Evolutionary conservation across 108 stramenopile species (phyloP).

Genomic region (Cyclotella distinguenda): DNA sequence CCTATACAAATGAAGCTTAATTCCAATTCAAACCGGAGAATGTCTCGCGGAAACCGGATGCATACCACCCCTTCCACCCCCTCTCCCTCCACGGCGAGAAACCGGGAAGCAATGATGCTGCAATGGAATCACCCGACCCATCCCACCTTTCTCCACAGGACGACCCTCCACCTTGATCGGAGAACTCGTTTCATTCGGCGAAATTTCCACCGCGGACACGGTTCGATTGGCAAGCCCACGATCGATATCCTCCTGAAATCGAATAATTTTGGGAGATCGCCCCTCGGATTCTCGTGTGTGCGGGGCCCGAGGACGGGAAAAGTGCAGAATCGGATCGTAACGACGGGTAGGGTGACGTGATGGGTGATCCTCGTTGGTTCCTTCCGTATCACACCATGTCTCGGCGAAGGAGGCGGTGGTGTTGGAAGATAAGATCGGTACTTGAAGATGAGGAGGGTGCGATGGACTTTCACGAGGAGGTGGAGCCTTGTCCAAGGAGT

Average conservation of each 20-base stretch:
- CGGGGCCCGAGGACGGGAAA: conserved; percentile 8
- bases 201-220: conserved; percentile 3
- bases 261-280: conserved; percentile 14
- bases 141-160: not conserved
- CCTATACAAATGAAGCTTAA: too few relatives aligned
- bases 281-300: not conserved
- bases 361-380: not conserved
- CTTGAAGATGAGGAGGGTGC: conserved; percentile 11
- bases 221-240: not conserved
- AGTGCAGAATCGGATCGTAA: not conserved
- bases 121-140: not conserved
- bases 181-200: not conserved
- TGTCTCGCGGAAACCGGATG: too few relatives aligned
- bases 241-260: not conserved
- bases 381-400: not conserved
- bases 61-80: not conserved
- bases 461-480: not conserved
- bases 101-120: conserved; percentile 11
- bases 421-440: conserved; percentile 7
- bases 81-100: conserved; percentile 14
- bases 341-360: not conserved
- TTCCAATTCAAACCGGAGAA: too few relatives aligned
- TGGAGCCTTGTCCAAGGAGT: not conserved
- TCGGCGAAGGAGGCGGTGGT: conserved; percentile 9
- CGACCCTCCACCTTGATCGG: not conserved